Evolutionary conservation across 805 yeast genomes (phyloP), one percentile per base, ranked within the genome.

Genomic region (Starmerella vaccinii): DNA sequence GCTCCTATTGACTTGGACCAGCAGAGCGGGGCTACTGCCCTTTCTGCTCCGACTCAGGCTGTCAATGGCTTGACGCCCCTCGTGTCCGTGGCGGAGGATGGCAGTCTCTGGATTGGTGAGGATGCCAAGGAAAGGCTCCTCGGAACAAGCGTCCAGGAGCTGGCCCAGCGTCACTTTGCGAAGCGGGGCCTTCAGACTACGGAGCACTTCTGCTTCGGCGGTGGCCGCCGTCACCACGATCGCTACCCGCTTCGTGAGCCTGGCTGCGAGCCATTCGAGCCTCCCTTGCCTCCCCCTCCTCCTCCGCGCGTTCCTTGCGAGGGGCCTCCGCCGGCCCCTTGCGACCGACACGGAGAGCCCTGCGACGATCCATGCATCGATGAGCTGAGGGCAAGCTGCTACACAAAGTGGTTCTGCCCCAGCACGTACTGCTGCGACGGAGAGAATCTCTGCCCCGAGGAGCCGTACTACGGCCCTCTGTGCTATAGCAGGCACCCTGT

Each of bases 381-480:
- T 23, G 57, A 49, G 37, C 50, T 46, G 18, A 44, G 34, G 32
- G 53, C 47, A 3, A 38, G 51, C 21, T 52, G 55, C 51, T 50
- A 38, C 48, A 24, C 53, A 8, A 49, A 50, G 40, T 50, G 51
- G 51, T 42, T 49, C 53, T 53, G 53, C 53, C 56, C 56, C n/a
- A 27, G 51, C 46, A 49, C 51, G 12, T 42, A 46, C 40, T 50
- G 53, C 51, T 10, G 38, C 44, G 16, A 35, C 47, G 26, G 49
- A 22, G 29, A 26, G n/a, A 27, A 49, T 37, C 4, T 19, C 12
- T 48, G 49, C 49, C 52, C 43, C 37, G 52, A 46, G 50, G 56
- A 41, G 16, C 26, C 33, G 6, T 23, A 7, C 21, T 46, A 46
- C 52, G 16, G 38, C 49, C 16, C 24, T 23, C 39, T 34, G 16